Base-by-base conservation (phyloP, 148 eudicot species). In the Chenopodium album region DNA sequence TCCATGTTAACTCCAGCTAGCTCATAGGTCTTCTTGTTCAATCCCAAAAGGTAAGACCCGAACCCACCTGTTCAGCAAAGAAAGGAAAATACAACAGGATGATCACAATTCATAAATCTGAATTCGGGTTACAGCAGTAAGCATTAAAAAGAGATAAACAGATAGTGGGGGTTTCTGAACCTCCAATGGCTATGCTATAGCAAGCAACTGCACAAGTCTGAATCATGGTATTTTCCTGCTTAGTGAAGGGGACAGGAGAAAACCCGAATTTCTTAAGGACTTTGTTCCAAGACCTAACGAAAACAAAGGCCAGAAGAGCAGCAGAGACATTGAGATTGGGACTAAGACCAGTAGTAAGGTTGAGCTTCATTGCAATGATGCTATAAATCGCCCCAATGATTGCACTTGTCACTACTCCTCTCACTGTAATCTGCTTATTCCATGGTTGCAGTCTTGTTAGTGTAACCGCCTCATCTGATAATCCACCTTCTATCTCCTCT, bases 151-250 rank as follows among this genome's bases (percentile, higher is more conserved):
- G 20, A 34, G 23, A 76, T 50, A 47, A 32, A 37, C 28, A 12
- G 41, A 56, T 31, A 17, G 56, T 37, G 12, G 41, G 20, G 41
- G 20, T 62, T 22, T 10, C 12, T 7, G 78, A 79, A 93, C 98
- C 98, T 88, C 91, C 93, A 84, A 91, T 78, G 31, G 94, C 89
- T 65, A 94, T 91, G 83, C 93, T 90, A 73, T 94, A 94, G 81
- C 93, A 94, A 48, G 98, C 98, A 76, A 94, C 98, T 4, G 94
- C 88, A 84, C 87, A 89, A 12, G 98, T 94, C 76, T 92, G 98
- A 68, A 94, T 92, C 93, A 94, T 92, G 52, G 97, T 91, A 23
- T 94, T 94, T 85, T 94, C 98, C 79, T 94, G 97, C 72, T 87
- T 86, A 23, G 98, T 92, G 73, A 94, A 94, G 2, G 98, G 98